Conservation (phyloP, 495 filamentous ascomycete species). For the Cetradonia linearis region DNA sequence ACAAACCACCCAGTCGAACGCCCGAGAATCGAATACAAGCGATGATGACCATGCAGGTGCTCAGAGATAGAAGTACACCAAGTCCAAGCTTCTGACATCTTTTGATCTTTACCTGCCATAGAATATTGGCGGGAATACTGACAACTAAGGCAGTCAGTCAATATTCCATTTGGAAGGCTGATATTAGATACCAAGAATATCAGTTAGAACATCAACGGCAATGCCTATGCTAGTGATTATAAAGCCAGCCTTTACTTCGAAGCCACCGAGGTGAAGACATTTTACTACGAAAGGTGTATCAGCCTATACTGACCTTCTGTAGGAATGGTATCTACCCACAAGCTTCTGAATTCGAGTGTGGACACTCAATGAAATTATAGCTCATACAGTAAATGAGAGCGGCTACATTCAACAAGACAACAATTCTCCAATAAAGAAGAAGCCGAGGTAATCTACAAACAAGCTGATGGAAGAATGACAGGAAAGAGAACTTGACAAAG, state of each 20-base stretch:
- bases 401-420: constrained; percentile 14
- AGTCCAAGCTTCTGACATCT: constrained; percentile 12
- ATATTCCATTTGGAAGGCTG: neutral
- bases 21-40: constrained; percentile 4
- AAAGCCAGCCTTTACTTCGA: neutral
- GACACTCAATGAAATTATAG: constrained; percentile 4
- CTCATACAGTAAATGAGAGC: neutral
- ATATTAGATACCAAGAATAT: constrained; percentile 6
- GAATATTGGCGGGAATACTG: constrained; percentile 7
- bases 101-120: constrained; percentile 17
- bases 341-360: neutral
- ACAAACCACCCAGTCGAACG: neutral
- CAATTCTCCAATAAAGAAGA: constrained; percentile 22
- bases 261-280: constrained; percentile 1
- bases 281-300: neutral
- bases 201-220: constrained; percentile 12
- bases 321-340: neutral
- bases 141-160: constrained; percentile 5
- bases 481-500: constrained; percentile 25
- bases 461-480: constrained; percentile 20
- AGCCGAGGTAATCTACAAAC: constrained; percentile 17
- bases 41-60: constrained; percentile 15
- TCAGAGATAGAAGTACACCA: constrained; percentile 16
- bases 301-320: neutral
- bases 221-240: neutral